Percentiles rank a stretch among this genome's conserved stretches.
phyloP scores from a whole-genome alignment of 2,329 filamentous ascomycete genomes.

The Clonostachys rhizophaga region DNA sequence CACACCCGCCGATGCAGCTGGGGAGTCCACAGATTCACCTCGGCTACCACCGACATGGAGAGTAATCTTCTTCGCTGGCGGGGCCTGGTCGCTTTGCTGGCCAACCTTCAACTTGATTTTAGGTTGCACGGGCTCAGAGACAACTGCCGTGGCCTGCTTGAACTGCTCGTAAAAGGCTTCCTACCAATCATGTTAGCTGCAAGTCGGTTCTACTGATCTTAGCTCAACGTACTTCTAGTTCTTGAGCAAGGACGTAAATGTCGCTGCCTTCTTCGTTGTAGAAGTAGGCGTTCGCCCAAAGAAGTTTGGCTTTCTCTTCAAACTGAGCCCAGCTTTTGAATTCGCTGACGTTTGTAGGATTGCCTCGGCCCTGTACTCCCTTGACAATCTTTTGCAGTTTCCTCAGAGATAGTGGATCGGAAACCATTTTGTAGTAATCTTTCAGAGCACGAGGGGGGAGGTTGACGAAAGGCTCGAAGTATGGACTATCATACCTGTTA shows the following conservation, averaged over 20 bases:
- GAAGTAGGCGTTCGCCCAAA: conserved; percentile 84
- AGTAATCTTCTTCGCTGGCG: conserved; percentile 60
- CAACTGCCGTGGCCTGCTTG: conserved; percentile 65
- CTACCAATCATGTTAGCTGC: conserved; percentile 29
- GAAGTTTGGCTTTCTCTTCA: conserved; percentile 71
- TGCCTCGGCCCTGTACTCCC: conserved; percentile 66
- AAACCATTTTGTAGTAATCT: conserved; percentile 84
- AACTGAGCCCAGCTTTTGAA: conserved; percentile 82
- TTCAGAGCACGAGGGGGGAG: conserved; percentile 71
- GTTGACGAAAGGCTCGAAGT: conserved; percentile 71
- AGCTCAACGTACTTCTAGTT: conserved; percentile 63
- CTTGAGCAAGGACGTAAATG: conserved; percentile 70
- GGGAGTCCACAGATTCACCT: conserved; percentile 48
- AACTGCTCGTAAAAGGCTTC: conserved; percentile 64
- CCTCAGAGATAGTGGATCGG: conserved; percentile 73
- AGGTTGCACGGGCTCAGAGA: conserved; percentile 67
- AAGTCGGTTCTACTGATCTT: conserved; percentile 5
- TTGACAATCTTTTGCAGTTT: conserved; percentile 73
- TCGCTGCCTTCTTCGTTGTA: conserved; percentile 93
- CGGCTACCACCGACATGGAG: conserved; percentile 60
- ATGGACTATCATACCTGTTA: conserved; percentile 63
- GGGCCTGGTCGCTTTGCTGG: conserved; percentile 34
- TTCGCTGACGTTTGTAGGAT: conserved; percentile 57
- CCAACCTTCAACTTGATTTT: conserved; percentile 79
- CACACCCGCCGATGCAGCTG: conserved; percentile 29